These are phyloP conservation scores for Kwoniella europaea DNA, from an alignment of 768 basidiomycete species.

Conservation along the genomic window DNA sequence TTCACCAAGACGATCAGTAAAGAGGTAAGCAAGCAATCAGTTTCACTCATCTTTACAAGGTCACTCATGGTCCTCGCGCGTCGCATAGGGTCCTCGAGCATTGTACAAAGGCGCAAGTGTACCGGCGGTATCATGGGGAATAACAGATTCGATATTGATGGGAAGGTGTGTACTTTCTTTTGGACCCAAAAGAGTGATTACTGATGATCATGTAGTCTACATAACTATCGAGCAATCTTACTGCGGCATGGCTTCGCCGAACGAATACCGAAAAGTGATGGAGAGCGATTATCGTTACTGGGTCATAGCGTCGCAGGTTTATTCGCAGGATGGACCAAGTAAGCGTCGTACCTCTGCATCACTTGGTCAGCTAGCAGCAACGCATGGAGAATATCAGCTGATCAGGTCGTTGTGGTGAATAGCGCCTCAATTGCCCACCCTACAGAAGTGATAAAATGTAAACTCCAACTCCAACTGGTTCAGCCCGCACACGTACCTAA, in stretches of 20 bases:
- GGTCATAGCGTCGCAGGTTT: conserved; percentile 55
- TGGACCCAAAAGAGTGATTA: background rate
- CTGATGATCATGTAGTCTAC: conserved; percentile 34
- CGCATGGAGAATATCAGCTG: background rate
- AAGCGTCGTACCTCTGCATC: conserved; percentile 7
- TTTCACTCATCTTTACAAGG: background rate
- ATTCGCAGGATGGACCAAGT: conserved; percentile 58
- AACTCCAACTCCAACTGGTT: conserved; percentile 54
- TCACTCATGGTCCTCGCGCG: background rate
- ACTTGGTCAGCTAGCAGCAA: background rate
- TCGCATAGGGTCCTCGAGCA: conserved; percentile 41
- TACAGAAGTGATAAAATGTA: conserved; percentile 77
- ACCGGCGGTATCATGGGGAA: conserved; percentile 57
- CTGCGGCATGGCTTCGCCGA: conserved; percentile 51
- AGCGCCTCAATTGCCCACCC: conserved; percentile 76
- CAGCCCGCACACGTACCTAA: conserved; percentile 62
- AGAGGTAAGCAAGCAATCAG: conserved; percentile 32
- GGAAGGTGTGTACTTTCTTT: conserved; percentile 45
- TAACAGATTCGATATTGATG: conserved; percentile 58
- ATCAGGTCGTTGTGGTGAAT: background rate
- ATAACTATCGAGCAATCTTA: conserved; percentile 54
- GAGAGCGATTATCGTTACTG: conserved; percentile 42
- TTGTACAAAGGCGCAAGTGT: conserved; percentile 55
- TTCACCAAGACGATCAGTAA: conserved; percentile 43
- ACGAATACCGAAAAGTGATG: conserved; percentile 22